Percentiles rank a stretch among this genome's conserved stretches.
Conservation (phyloP, 164 flowering plant species). For the Magnolia kwangsiensis region DNA sequence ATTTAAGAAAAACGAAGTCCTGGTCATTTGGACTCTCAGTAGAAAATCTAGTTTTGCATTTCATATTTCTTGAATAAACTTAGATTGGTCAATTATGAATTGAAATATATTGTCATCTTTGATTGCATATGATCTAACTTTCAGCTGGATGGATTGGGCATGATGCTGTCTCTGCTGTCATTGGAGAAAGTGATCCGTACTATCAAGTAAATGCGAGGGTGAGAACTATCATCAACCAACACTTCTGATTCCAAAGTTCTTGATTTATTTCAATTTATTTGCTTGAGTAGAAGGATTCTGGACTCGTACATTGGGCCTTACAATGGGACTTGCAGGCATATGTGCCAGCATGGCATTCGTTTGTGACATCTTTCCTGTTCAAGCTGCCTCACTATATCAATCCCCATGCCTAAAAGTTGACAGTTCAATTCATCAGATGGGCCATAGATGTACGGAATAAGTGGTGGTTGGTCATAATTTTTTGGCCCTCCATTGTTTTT, state of each 20-base stretch:
- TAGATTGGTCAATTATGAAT: constrained; percentile 5
- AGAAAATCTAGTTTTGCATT: not conserved
- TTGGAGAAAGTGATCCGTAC: constrained; percentile 90
- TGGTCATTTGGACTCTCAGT: not conserved
- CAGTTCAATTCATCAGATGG: no score
- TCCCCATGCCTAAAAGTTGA: no score
- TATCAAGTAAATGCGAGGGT: constrained; percentile 73
- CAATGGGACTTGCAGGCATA: not conserved
- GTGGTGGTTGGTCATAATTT: no score
- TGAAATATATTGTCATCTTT: constrained; percentile 1
- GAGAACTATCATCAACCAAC: constrained; percentile 23
- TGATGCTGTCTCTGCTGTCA: constrained; percentile 78
- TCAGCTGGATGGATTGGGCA: constrained; percentile 98
- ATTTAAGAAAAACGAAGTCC: no score
- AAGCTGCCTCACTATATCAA: not conserved
- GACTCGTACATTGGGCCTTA: not conserved
- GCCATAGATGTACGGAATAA: no score
- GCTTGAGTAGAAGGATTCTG: not conserved
- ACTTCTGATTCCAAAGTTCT: constrained; percentile 6
- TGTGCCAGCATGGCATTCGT: not conserved
- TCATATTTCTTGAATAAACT: constrained; percentile 1
- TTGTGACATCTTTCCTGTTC: not conserved
- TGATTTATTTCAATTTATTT: not conserved
- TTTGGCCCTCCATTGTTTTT: no score
- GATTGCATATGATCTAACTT: constrained; percentile 11